Percentiles rank a stretch among this genome's conserved stretches.
Conservation (phyloP, 768 basidiomycete genomes). For the Naganishia randhawae region DNA sequence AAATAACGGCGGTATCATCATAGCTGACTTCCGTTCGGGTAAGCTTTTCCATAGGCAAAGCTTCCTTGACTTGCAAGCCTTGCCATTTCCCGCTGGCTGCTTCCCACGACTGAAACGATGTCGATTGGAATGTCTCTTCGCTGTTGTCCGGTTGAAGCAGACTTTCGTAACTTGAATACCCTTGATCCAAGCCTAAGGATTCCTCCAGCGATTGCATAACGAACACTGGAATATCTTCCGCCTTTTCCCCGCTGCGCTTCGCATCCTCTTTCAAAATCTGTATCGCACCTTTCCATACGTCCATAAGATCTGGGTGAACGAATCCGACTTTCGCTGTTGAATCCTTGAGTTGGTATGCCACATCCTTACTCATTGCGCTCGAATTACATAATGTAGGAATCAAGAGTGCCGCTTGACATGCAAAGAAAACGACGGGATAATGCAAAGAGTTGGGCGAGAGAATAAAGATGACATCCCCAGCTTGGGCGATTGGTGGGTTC, state of each 20-base stretch:
- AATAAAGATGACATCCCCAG: slow-evolving; percentile 61
- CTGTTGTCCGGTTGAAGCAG: not conserved
- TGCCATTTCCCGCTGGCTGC: slow-evolving; percentile 5
- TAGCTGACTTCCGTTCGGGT: not conserved
- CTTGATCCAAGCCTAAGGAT: not conserved
- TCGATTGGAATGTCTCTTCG: not conserved
- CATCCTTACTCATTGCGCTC: slow-evolving; percentile 64
- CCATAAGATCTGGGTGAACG: slow-evolving; percentile 58
- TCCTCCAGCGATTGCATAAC: not conserved
- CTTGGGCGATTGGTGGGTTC: slow-evolving; percentile 46
- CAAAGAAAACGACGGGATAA: slow-evolving; percentile 57
- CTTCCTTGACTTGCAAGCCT: slow-evolving; percentile 2
- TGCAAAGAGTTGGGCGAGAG: slow-evolving; percentile 63
- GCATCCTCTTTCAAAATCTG: slow-evolving; percentile 14
- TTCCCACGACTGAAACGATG: not conserved
- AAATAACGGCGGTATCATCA: slow-evolving; percentile 44
- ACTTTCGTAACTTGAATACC: slow-evolving; percentile 7
- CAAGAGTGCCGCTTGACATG: slow-evolving; percentile 61
- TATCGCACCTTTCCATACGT: slow-evolving; percentile 8
- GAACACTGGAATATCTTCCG: slow-evolving; percentile 9
- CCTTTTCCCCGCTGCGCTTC: not conserved
- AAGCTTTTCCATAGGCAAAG: not conserved
- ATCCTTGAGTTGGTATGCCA: slow-evolving; percentile 68
- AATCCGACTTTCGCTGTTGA: slow-evolving; percentile 64
- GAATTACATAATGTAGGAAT: slow-evolving; percentile 70